Evolutionary conservation across 805 yeast genomes (phyloP).

Genomic region (Candida insectorum): DNA sequence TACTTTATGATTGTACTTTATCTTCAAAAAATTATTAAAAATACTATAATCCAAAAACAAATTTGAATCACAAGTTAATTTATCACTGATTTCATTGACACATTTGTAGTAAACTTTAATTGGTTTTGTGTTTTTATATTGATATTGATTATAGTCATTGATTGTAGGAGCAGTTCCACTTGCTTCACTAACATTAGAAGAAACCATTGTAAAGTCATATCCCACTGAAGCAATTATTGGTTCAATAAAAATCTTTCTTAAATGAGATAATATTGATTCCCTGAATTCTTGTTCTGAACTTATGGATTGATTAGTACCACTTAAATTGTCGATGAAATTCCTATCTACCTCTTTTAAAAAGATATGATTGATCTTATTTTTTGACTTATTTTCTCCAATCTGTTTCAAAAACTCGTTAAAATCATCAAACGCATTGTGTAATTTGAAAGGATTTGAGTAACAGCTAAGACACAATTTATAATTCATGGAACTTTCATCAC

Average conservation of each 20-base stretch:
- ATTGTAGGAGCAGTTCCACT: constrained; percentile 11
- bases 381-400: constrained; percentile 12
- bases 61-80: constrained; percentile 13
- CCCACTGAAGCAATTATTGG: constrained; percentile 36
- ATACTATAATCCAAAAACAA: constrained; percentile 16
- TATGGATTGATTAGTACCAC: constrained; percentile 18
- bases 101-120: constrained; percentile 22
- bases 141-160: constrained; percentile 9
- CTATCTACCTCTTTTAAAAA: constrained; percentile 21
- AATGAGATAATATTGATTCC: constrained; percentile 28
- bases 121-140: constrained; percentile 17
- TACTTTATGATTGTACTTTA: constrained; percentile 13
- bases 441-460: constrained; percentile 26
- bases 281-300: constrained; percentile 33
- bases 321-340: constrained; percentile 18
- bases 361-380: constrained; percentile 14
- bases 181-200: constrained; percentile 29
- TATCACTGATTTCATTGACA: constrained; percentile 12
- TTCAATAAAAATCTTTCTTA: constrained; percentile 34
- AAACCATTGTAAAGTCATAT: constrained; percentile 24
- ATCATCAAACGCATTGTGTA: constrained; percentile 23
- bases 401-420: constrained; percentile 25
- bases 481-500: constrained; percentile 20
- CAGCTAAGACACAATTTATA: constrained; percentile 28
- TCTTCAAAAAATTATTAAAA: constrained; percentile 13